Conservation (phyloP, 225 moss, liverwort and hornwort species). For the Climacium dendroides region DNA sequence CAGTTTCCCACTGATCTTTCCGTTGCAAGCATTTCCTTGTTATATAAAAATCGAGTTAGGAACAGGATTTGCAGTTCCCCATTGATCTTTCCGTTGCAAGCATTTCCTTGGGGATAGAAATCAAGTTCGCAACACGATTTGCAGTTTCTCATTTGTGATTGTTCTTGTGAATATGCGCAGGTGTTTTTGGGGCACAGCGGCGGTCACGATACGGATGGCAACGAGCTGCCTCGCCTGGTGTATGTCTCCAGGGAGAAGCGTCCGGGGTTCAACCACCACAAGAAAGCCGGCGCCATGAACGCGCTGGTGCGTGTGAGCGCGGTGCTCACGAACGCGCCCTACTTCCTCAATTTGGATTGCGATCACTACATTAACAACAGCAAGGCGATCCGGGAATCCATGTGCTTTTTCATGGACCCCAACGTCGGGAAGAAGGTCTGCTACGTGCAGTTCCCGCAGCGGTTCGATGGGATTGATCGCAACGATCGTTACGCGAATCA, state of each 20-base stretch:
- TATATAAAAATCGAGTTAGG: too few relatives aligned
- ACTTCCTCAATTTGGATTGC: constrained; percentile 81
- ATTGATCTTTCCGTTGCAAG: not conserved
- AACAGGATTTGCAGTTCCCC: not conserved
- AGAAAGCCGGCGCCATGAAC: constrained; percentile 95
- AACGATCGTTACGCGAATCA: constrained; percentile 95
- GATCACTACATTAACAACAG: constrained; percentile 99
- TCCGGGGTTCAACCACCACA: constrained; percentile 88
- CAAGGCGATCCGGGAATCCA: constrained; percentile 75
- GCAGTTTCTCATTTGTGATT: not conserved
- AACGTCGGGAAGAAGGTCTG: constrained; percentile 58
- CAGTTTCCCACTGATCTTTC: not conserved
- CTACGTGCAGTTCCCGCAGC: constrained; percentile 90
- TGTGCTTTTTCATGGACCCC: constrained; percentile 95
- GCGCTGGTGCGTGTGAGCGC: constrained; percentile 76
- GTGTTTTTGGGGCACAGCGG: constrained; percentile 88
- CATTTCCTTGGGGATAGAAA: not conserved
- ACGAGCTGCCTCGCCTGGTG: constrained; percentile 70
- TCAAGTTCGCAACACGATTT: not conserved
- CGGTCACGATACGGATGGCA: constrained; percentile 82
- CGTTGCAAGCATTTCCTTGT: not conserved
- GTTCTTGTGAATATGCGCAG: not conserved
- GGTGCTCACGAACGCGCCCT: constrained; percentile 83
- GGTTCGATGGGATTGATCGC: constrained; percentile 90
- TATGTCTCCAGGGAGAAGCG: constrained; percentile 92